Conservation (phyloP, 495 filamentous ascomycete genomes). For the Corynascus novoguineensis region DNA sequence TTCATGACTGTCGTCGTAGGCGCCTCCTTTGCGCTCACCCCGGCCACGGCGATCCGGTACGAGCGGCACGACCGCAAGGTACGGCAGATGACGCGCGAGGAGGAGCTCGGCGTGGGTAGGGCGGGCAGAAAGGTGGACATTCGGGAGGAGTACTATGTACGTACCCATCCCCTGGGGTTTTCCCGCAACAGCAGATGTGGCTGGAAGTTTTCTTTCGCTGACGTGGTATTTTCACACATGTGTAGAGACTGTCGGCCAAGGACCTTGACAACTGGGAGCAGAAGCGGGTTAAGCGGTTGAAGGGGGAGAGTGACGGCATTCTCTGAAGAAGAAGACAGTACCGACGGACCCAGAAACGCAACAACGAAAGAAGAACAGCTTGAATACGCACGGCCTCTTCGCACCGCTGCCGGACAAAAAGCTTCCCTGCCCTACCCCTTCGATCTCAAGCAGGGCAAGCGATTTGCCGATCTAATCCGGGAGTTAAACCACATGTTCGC, state of each 20-base stretch:
- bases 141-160: conserved; percentile 90
- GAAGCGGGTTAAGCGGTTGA: conserved; percentile 78
- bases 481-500: no score
- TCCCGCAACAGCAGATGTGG: no score
- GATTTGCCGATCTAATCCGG: no score
- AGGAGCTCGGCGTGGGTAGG: conserved; percentile 73
- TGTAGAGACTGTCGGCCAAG: conserved; percentile 78
- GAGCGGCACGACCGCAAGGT: conserved; percentile 87
- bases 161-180: conserved; percentile 40
- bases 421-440: background rate
- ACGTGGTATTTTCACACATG: background rate
- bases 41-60: conserved; percentile 87
- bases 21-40: conserved; percentile 89
- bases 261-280: conserved; percentile 96
- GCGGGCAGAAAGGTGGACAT: conserved; percentile 67
- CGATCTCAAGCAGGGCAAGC: no score
- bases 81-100: conserved; percentile 71
- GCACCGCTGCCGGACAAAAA: background rate
- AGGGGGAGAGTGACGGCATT: conserved; percentile 83
- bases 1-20: conserved; percentile 91
- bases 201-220: background rate
- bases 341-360: background rate
- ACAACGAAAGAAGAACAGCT: background rate
- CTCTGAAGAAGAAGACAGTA: conserved; percentile 47
- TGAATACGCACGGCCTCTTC: background rate